These are phyloP conservation scores for Beauveria medogensis DNA, from an alignment of 2,329 filamentous ascomycete species.

Conservation along the genomic window DNA sequence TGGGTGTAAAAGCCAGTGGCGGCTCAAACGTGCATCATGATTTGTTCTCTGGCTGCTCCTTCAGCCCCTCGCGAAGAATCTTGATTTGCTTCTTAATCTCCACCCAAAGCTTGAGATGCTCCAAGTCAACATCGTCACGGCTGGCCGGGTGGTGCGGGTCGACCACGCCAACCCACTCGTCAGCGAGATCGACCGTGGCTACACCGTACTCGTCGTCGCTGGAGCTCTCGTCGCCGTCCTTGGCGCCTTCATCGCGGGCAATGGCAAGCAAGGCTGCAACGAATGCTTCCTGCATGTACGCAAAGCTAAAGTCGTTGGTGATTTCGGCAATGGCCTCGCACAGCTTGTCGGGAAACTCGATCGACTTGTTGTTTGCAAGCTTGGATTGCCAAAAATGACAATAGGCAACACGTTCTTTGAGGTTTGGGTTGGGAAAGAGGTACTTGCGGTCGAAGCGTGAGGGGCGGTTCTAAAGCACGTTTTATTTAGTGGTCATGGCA, in stretches of 20 bases:
- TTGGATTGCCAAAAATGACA: constrained; percentile 54
- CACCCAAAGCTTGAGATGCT: constrained; percentile 48
- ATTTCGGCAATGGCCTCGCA: constrained; percentile 52
- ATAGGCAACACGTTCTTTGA: constrained; percentile 49
- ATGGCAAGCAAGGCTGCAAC: constrained; percentile 54
- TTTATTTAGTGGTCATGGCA: background rate
- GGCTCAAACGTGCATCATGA: background rate
- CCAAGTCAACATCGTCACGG: constrained; percentile 33
- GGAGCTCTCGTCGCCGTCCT: constrained; percentile 18
- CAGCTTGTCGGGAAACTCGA: constrained; percentile 53
- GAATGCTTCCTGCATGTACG: constrained; percentile 63
- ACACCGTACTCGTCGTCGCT: constrained; percentile 19
- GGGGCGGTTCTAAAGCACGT: constrained; percentile 44
- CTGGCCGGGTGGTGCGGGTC: constrained; percentile 9
- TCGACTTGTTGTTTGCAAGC: constrained; percentile 46
- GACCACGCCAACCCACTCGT: constrained; percentile 31
- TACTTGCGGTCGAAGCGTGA: constrained; percentile 62
- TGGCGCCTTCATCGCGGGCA: constrained; percentile 28
- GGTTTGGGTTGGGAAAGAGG: constrained; percentile 49
- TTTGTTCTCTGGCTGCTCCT: constrained; percentile 20
- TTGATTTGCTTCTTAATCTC: constrained; percentile 57
- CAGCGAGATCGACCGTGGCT: constrained; percentile 22
- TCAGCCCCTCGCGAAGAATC: constrained; percentile 52
- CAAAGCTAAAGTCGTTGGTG: constrained; percentile 59
- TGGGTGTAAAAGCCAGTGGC: background rate